These are phyloP conservation scores for Verticillium isaacii DNA, from an alignment of 2,329 filamentous ascomycete species.

Conservation along the genomic window DNA sequence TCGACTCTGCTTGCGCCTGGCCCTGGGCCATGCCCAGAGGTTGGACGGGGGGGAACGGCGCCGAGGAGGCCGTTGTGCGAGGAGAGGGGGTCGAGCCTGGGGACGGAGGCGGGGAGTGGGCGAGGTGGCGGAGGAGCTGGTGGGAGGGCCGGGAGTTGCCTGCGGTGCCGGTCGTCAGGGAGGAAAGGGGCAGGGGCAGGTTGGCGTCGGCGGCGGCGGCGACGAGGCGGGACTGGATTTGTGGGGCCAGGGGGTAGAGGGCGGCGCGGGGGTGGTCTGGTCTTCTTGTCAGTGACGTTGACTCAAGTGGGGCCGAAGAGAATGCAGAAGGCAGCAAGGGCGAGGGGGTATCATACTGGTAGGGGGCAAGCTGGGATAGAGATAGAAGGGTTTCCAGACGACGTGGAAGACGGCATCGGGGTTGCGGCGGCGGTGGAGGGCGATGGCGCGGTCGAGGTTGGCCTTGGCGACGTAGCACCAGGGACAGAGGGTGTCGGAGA, in stretches of 20 bases:
- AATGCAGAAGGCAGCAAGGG: not conserved
- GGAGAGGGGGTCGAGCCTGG: not conserved
- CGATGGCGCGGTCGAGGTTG: conserved; percentile 40
- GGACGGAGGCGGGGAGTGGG: conserved; percentile 13
- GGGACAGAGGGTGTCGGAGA: conserved; percentile 46
- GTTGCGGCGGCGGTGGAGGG: conserved; percentile 29
- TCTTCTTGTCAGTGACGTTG: conserved; percentile 19
- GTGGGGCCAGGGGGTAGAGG: not conserved
- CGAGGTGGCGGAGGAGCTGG: conserved; percentile 38
- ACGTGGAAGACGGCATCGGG: conserved; percentile 41
- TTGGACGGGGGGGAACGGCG: conserved; percentile 17
- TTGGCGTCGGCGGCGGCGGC: not conserved
- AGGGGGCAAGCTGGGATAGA: conserved; percentile 29
- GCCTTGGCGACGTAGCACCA: conserved; percentile 47
- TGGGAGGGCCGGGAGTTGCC: conserved; percentile 42
- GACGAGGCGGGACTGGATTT: not conserved
- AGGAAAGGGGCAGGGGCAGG: not conserved
- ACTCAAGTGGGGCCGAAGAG: conserved; percentile 17
- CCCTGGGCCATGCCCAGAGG: conserved; percentile 4
- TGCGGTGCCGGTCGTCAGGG: conserved; percentile 24
- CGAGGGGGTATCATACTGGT: conserved; percentile 13
- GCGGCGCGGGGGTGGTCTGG: not conserved
- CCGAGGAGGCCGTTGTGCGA: conserved; percentile 1
- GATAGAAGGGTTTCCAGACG: conserved; percentile 41
- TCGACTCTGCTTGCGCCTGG: not conserved